phyloP scores from a whole-genome alignment of 2,329 filamentous ascomycete genomes.

The Fusarium clavum region DNA sequence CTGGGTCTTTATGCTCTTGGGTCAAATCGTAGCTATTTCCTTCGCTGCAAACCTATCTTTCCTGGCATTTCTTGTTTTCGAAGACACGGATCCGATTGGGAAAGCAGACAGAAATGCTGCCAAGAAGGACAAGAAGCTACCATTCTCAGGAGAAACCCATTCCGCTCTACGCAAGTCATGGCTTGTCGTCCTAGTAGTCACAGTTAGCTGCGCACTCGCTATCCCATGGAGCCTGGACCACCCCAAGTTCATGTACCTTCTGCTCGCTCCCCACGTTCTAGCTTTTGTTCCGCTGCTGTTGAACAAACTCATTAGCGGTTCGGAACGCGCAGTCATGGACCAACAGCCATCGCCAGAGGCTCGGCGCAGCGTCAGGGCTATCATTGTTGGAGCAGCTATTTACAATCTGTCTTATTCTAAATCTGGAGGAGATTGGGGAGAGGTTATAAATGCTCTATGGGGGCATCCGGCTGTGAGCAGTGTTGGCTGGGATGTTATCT shows the following conservation, averaged over 20 bases:
- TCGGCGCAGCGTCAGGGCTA: neutral
- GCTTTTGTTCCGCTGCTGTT: neutral
- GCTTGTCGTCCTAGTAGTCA: neutral
- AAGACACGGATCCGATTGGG: neutral
- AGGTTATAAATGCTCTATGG: neutral
- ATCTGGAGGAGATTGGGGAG: neutral
- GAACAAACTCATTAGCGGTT: neutral
- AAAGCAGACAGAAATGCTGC: too few relatives aligned
- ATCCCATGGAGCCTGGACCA: neutral
- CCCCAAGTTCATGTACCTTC: neutral
- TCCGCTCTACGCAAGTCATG: neutral
- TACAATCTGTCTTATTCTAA: neutral
- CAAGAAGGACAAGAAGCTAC: too few relatives aligned
- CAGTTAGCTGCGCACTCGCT: neutral
- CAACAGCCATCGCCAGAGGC: rapidly evolving
- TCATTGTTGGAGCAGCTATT: neutral
- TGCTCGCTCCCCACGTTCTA: neutral
- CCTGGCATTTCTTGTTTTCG: neutral
- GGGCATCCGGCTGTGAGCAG: neutral
- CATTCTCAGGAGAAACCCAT: neutral
- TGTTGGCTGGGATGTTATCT: neutral
- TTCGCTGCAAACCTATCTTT: neutral
- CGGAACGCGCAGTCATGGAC: neutral
- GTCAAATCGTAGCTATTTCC: neutral
- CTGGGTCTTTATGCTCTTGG: neutral